A percentile compares a stretch with the other conserved stretches of the same genome.
phyloP scores from a whole-genome alignment of 805 yeast genomes.

The Ogataea wickerhamii region DNA sequence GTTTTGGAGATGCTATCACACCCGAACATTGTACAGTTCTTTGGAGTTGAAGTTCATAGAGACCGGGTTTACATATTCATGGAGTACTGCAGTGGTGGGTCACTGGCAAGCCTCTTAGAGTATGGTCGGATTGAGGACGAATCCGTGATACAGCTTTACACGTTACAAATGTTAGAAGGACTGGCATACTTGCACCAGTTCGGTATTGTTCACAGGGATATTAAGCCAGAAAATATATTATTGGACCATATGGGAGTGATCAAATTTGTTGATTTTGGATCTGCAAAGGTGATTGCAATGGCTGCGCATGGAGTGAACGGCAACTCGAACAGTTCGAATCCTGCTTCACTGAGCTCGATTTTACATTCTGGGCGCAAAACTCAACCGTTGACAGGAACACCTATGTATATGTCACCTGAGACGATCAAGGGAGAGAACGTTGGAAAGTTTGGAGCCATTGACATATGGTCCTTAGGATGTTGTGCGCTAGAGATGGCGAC shows the following conservation, averaged over 20 bases:
- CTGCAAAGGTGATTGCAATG: constrained; percentile 83
- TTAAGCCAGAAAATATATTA: constrained; percentile 90
- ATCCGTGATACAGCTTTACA: constrained; percentile 82
- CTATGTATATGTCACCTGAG: constrained; percentile 99
- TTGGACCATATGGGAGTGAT: constrained; percentile 90
- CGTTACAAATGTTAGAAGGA: constrained; percentile 92
- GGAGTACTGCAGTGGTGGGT: constrained; percentile 98
- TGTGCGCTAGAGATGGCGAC: constrained; percentile 96
- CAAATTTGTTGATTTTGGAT: constrained; percentile 96
- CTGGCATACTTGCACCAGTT: constrained; percentile 89
- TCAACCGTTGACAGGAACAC: constrained; percentile 76
- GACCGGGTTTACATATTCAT: constrained; percentile 93
- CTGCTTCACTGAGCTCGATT: constrained; percentile 16
- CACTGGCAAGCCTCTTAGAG: constrained; percentile 76
- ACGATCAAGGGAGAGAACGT: constrained; percentile 73
- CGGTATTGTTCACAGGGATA: constrained; percentile 95
- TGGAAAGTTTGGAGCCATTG: constrained; percentile 64
- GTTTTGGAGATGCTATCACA: constrained; percentile 92
- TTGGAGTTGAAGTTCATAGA: constrained; percentile 95
- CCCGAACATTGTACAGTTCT: constrained; percentile 94
- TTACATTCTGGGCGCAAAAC: constrained; percentile 25
- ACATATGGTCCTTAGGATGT: constrained; percentile 97
- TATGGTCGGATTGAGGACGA: constrained; percentile 97
- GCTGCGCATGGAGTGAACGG: constrained; percentile 35
- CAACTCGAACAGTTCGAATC: constrained; percentile 9